Evolutionary conservation across 768 basidiomycete species (phyloP).

Genomic region (Tulasnella sp.): DNA sequence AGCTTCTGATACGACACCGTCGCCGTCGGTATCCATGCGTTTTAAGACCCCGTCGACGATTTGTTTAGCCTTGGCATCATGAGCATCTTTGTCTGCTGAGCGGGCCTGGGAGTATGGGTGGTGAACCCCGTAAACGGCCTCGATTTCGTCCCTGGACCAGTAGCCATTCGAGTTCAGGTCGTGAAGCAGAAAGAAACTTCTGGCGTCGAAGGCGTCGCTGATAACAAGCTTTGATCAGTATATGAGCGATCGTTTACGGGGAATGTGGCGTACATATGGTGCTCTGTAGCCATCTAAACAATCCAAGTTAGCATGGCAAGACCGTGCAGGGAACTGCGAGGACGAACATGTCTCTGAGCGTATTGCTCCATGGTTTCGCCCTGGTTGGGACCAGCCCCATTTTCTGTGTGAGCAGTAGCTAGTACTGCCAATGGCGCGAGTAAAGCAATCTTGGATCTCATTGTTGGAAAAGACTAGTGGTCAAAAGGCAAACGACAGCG

Average conservation of each 20-base stretch:
- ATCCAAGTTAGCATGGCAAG: constrained; percentile 13
- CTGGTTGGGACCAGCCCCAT: constrained; percentile 22
- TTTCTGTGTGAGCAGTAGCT: constrained; percentile 3
- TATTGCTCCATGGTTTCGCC: constrained; percentile 73
- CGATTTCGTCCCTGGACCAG: constrained; percentile 82
- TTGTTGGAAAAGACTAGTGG: not conserved
- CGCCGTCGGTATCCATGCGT: constrained; percentile 62
- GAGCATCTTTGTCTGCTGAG: constrained; percentile 72
- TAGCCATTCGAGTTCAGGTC: constrained; percentile 84
- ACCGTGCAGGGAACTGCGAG: constrained; percentile 23
- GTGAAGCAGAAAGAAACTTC: constrained; percentile 92
- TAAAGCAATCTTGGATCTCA: not conserved
- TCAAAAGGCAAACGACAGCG: constrained; percentile 1
- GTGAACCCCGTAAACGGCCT: constrained; percentile 94
- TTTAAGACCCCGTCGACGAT: constrained; percentile 66
- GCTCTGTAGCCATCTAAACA: constrained; percentile 75
- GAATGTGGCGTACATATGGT: constrained; percentile 56
- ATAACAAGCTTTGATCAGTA: not conserved
- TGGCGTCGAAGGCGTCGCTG: constrained; percentile 73
- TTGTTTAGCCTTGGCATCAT: constrained; percentile 71
- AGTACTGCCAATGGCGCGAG: not conserved
- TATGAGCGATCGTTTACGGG: not conserved
- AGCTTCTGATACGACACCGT: constrained; percentile 58
- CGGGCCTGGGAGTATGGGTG: constrained; percentile 81
- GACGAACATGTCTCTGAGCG: constrained; percentile 74